These are phyloP conservation scores for Naegleria lovaniensis DNA, from an alignment of 208 protist species.

Conservation along the genomic window DNA sequence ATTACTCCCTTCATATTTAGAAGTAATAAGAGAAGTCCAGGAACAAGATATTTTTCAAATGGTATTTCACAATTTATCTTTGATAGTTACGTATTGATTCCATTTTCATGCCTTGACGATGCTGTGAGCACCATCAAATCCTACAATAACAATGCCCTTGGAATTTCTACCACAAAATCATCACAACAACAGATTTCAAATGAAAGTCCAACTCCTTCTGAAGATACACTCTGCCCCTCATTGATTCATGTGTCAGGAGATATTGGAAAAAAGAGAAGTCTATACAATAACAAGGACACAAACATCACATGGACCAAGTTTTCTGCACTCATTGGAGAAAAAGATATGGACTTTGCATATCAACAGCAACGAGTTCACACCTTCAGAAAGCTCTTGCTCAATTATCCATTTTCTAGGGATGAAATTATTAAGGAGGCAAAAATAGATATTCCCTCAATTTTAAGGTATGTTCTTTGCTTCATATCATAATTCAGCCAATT, in stretches of 20 bases:
- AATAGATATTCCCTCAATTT: background rate
- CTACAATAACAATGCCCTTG: background rate
- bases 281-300: background rate
- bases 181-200: background rate
- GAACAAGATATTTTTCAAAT: background rate
- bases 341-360: background rate
- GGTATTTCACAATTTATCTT: background rate
- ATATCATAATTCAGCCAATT: background rate
- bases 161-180: background rate
- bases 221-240: background rate
- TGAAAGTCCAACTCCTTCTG: background rate
- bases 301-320: background rate
- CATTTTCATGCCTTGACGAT: background rate
- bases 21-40: background rate
- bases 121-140: background rate
- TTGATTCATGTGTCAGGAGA: background rate
- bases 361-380: background rate
- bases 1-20: background rate
- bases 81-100: background rate
- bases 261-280: background rate
- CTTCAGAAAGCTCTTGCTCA: background rate
- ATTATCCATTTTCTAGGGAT: background rate
- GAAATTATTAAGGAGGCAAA: slow-evolving; percentile 8
- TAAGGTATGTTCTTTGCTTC: background rate
- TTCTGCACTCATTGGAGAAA: background rate